Conservation (phyloP, 73 alveolate genomes). For the Paramecium caudatum region DNA sequence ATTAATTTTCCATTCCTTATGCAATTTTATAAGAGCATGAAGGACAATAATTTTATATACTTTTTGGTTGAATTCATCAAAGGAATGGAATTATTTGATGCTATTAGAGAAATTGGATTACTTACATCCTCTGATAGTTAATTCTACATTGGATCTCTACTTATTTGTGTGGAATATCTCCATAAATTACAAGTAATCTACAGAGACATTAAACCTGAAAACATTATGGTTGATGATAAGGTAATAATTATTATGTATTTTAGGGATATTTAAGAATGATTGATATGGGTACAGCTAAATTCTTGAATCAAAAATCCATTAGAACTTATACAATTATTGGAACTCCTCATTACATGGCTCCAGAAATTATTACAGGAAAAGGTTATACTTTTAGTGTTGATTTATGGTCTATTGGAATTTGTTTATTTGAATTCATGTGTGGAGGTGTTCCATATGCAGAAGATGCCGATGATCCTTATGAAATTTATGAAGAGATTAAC, state of each 20-base stretch:
- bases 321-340: slow-evolving; percentile 82
- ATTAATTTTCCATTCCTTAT: slow-evolving; percentile 81
- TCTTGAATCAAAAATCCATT: slow-evolving; percentile 57
- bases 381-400: slow-evolving; percentile 87
- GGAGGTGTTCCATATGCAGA: slow-evolving; percentile 91
- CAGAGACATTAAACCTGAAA: slow-evolving; percentile 90
- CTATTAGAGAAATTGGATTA: slow-evolving; percentile 81
- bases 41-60: slow-evolving; percentile 80
- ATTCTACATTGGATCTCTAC: slow-evolving; percentile 83
- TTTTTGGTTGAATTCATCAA: slow-evolving; percentile 78
- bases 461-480: slow-evolving; percentile 91
- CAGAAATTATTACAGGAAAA: slow-evolving; percentile 85
- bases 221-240: slow-evolving; percentile 84
- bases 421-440: slow-evolving; percentile 88
- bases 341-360: slow-evolving; percentile 90
- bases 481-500: slow-evolving; percentile 83
- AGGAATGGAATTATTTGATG: slow-evolving; percentile 87
- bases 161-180: slow-evolving; percentile 83
- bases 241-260: neutral
- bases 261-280: slow-evolving; percentile 80
- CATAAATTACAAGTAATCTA: slow-evolving; percentile 80
- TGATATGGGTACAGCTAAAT: slow-evolving; percentile 85
- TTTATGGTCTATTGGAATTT: slow-evolving; percentile 87
- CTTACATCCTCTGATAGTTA: slow-evolving; percentile 73
- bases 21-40: slow-evolving; percentile 82